Evolutionary conservation across 331 rosid genomes (phyloP).

Genomic region (Dryas integrifolia): DNA sequence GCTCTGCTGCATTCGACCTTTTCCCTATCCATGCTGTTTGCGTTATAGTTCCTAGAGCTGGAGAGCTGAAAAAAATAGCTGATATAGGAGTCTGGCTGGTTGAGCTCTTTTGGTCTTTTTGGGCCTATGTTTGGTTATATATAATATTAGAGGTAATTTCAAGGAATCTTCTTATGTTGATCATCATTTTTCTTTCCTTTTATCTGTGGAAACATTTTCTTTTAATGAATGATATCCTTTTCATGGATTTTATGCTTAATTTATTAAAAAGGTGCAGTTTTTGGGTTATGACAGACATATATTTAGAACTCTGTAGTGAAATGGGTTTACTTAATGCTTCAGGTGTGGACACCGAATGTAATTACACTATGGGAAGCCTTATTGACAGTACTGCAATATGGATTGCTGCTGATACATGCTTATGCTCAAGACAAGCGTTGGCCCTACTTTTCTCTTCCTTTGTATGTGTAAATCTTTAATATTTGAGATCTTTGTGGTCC

Average conservation of each 20-base stretch:
- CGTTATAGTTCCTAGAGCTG: conserved; percentile 84
- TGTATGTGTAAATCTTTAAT: conserved; percentile 45
- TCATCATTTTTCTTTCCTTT: conserved; percentile 1
- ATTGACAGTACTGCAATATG: conserved; percentile 82
- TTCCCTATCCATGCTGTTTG: conserved; percentile 97
- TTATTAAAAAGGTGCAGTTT: background rate
- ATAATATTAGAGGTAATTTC: conserved; percentile 78
- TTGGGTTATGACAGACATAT: conserved; percentile 18
- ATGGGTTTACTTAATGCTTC: conserved; percentile 22
- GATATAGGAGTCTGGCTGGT: conserved; percentile 95
- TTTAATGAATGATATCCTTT: too few relatives aligned
- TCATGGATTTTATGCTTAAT: conserved; percentile 9
- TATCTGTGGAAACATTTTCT: background rate
- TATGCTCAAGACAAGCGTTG: conserved; percentile 96
- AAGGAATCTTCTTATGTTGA: conserved; percentile 15
- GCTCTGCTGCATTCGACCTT: conserved; percentile 97
- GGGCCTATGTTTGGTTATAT: conserved; percentile 97
- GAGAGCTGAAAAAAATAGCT: conserved; percentile 84
- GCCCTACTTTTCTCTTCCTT: conserved; percentile 85
- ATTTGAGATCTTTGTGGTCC: conserved; percentile 3
- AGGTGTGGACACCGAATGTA: conserved; percentile 95
- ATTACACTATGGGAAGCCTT: conserved; percentile 91
- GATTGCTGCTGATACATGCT: conserved; percentile 79
- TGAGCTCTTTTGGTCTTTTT: conserved; percentile 93
- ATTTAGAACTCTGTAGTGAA: conserved; percentile 19